Percentiles rank a stretch among this genome's conserved stretches.
Evolutionary conservation across 768 basidiomycete genomes (phyloP).

Genomic region (Rhizopogon vinicolor): DNA sequence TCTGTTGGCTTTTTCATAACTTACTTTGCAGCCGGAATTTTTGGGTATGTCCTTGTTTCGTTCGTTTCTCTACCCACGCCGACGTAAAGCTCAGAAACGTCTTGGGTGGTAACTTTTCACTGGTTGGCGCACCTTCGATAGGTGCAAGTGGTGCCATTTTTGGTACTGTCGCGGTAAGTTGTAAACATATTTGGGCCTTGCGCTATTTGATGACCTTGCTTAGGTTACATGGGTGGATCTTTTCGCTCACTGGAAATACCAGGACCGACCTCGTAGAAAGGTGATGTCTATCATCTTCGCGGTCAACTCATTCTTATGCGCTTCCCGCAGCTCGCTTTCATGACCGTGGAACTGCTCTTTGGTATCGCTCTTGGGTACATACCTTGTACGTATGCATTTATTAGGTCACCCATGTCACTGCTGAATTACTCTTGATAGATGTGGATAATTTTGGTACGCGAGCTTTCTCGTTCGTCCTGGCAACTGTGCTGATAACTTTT

Average conservation of each 20-base stretch:
- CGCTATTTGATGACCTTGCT: neutral
- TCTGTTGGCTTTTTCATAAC: constrained; percentile 79
- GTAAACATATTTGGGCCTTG: neutral
- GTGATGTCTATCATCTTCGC: constrained; percentile 31
- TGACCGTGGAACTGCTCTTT: constrained; percentile 82
- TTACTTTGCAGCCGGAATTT: constrained; percentile 89
- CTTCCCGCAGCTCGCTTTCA: constrained; percentile 60
- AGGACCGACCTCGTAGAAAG: constrained; percentile 76
- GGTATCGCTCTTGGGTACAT: constrained; percentile 84
- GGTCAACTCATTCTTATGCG: neutral
- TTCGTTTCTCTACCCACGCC: neutral
- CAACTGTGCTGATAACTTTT: neutral
- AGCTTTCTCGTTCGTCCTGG: neutral
- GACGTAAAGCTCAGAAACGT: constrained; percentile 51
- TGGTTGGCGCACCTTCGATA: constrained; percentile 83
- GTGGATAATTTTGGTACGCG: constrained; percentile 85
- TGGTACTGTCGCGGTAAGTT: constrained; percentile 70
- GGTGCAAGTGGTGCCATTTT: constrained; percentile 95
- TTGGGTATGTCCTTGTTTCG: constrained; percentile 54
- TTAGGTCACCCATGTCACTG: neutral
- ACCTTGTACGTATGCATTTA: constrained; percentile 52
- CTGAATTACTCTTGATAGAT: constrained; percentile 36
- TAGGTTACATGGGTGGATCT: constrained; percentile 85
- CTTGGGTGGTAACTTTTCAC: constrained; percentile 88
- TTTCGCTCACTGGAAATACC: constrained; percentile 88